Conservation (phyloP, 495 filamentous ascomycete species). For the Neurospora sp. region DNA sequence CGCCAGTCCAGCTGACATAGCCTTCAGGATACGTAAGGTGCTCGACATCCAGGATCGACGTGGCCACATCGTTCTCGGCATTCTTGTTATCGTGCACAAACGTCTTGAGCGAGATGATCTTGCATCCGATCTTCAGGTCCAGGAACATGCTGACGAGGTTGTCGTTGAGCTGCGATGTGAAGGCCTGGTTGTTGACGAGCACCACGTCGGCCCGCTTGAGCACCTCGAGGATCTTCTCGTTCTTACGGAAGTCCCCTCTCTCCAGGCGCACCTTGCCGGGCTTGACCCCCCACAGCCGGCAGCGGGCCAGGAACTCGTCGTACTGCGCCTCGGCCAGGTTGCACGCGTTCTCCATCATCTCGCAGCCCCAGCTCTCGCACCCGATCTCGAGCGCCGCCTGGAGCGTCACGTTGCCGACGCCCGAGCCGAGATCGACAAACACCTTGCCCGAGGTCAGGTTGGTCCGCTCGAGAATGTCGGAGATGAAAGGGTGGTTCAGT, state of each 20-base stretch:
- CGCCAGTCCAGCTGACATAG: slow-evolving; percentile 85
- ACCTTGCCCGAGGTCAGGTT: slow-evolving; percentile 66
- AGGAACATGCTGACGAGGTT: slow-evolving; percentile 82
- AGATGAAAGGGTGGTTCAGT: slow-evolving; percentile 72
- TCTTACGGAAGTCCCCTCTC: slow-evolving; percentile 74
- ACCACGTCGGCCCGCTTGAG: slow-evolving; percentile 82
- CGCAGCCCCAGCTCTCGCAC: slow-evolving; percentile 91
- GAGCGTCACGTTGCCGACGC: slow-evolving; percentile 89
- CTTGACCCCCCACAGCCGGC: slow-evolving; percentile 78
- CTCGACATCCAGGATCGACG: slow-evolving; percentile 61
- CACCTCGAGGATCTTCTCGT: slow-evolving; percentile 55
- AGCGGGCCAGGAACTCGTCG: slow-evolving; percentile 73
- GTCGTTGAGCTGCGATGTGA: slow-evolving; percentile 76
- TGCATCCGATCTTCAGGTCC: slow-evolving; percentile 84
- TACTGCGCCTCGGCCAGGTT: slow-evolving; percentile 78
- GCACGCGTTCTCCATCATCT: slow-evolving; percentile 83
- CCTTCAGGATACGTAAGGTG: slow-evolving; percentile 67
- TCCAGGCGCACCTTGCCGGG: slow-evolving; percentile 72
- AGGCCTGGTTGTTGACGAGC: slow-evolving; percentile 95
- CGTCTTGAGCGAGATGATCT: slow-evolving; percentile 53
- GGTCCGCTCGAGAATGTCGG: slow-evolving; percentile 68
- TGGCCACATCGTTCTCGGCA: slow-evolving; percentile 52
- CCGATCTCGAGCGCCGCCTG: slow-evolving; percentile 91
- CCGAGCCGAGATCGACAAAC: slow-evolving; percentile 90
- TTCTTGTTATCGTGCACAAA: slow-evolving; percentile 37